Base-by-base conservation (phyloP, 768 basidiomycete species). In the Tephrocybe sp. region DNA sequence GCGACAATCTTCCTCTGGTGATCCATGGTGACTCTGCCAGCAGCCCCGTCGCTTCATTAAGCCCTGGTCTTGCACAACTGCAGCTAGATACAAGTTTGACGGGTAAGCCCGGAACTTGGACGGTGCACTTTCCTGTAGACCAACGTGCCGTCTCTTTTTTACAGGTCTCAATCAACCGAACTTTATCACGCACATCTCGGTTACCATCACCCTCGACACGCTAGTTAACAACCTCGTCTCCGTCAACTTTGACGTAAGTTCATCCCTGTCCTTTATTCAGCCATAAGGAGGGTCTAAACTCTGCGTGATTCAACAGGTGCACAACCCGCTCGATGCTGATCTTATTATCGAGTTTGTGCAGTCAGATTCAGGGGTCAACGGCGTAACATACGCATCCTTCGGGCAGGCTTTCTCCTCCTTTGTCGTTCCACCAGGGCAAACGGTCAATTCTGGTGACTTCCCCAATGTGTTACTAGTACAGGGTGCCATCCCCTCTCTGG, bases 11-110 rank as follows among this genome's bases (percentile, higher is more conserved):
- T 27, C 68, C 76, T 5, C 61, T 86, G 49, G 73, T 70, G 0
- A 82, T 87, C 57, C 65, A 78, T 53, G 87, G 87, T 19, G 85
- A 87, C 58, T 49, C 64, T 2, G 57, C 64, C 15, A 81, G 84
- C 58, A 78, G 83, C 2, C 85, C 86, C 2, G 86, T 84, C 60
- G 70, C 60, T 5, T 84, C 85, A 1, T 61, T 90, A 43, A 65
- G 71, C 44, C 72, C 72, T 1, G 85, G 78, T 0, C 68, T 88
- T 5, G 68, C 78, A 11, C 76, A 78, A 24, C 65, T 87, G 18
- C 68, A 69, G 11, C 64, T 87, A 25, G 58, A 66, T 9, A 76
- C 81, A 16, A 72, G 72, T 36, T 61, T 87, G 33, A 66, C 62
- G 19, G 83, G 83, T 77, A 51, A 49, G 58, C 27, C 29, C 29